A percentile compares a stretch with the other conserved stretches of the same genome.
Evolutionary conservation across 768 basidiomycete genomes (phyloP).

Genomic region (Suillus occidentalis): DNA sequence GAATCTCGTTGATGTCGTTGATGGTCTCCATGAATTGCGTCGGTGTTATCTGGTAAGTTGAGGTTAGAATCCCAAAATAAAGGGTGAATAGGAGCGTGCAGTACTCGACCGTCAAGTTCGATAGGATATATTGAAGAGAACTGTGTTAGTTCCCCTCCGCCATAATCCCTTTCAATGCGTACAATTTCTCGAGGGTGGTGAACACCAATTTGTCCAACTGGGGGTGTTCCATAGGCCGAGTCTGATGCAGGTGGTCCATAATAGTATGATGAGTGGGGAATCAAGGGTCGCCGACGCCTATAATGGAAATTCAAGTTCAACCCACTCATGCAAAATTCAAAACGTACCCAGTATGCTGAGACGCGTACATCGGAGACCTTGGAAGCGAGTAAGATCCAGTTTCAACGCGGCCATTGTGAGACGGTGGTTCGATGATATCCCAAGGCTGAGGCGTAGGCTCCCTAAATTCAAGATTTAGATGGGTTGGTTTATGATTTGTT

Average conservation of each 20-base stretch:
- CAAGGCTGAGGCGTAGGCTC: conserved; percentile 63
- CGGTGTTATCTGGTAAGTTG: conserved; percentile 69
- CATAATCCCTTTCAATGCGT: conserved; percentile 90
- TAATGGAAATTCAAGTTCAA: conserved; percentile 24
- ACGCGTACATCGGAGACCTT: conserved; percentile 42
- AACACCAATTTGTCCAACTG: conserved; percentile 81
- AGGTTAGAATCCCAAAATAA: background rate
- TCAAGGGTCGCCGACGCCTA: conserved; percentile 43
- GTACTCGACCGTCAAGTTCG: conserved; percentile 90
- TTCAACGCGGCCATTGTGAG: conserved; percentile 28
- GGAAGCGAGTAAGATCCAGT: conserved; percentile 44
- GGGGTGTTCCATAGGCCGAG: conserved; percentile 77
- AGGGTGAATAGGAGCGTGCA: conserved; percentile 26
- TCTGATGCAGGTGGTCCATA: conserved; percentile 77
- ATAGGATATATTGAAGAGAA: conserved; percentile 88
- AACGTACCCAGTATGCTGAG: conserved; percentile 46
- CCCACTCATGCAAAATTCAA: background rate
- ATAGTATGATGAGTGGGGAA: conserved; percentile 83
- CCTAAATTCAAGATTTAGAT: conserved; percentile 51
- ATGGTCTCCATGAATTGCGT: conserved; percentile 89
- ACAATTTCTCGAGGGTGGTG: conserved; percentile 93
- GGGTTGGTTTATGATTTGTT: conserved; percentile 38
- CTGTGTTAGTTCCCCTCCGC: conserved; percentile 85
- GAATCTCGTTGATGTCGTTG: conserved; percentile 84
- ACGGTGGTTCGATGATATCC: conserved; percentile 57